Conservation (phyloP, 2,329 filamentous ascomycete species). For the Arthroderma sp. region DNA sequence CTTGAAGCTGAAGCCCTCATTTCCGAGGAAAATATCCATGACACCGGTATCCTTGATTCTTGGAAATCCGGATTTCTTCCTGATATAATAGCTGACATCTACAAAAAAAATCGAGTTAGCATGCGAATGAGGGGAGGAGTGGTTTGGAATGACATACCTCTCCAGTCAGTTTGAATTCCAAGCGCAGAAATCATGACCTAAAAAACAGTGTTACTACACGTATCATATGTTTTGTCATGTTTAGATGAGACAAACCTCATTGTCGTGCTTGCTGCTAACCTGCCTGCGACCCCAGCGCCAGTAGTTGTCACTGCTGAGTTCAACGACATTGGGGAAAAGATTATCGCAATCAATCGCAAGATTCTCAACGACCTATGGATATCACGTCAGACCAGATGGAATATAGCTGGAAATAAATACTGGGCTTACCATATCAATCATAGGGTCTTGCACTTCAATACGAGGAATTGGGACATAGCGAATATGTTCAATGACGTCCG, state of each 20-base stretch:
- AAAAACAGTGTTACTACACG: not conserved
- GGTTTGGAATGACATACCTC: constrained; percentile 20
- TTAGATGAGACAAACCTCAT: constrained; percentile 39
- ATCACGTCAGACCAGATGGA: not conserved
- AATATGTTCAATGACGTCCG: constrained; percentile 66
- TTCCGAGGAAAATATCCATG: constrained; percentile 75
- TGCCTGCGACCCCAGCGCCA: constrained; percentile 90
- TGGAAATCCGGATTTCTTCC: constrained; percentile 88
- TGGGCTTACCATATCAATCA: constrained; percentile 54
- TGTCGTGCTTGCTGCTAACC: constrained; percentile 65
- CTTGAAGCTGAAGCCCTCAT: constrained; percentile 81
- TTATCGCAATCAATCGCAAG: constrained; percentile 93
- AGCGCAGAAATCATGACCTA: constrained; percentile 66
- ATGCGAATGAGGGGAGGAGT: not conserved
- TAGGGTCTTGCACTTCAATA: constrained; percentile 77
- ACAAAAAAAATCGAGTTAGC: constrained; percentile 10
- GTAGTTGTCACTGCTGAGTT: constrained; percentile 85
- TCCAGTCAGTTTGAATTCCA: constrained; percentile 84
- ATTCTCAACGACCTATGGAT: constrained; percentile 61
- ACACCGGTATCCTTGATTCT: constrained; percentile 76
- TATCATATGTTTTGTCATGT: too few relatives aligned
- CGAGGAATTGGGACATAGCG: constrained; percentile 87
- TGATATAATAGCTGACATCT: constrained; percentile 88
- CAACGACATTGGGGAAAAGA: constrained; percentile 81
- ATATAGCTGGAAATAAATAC: not conserved